Conservation (phyloP, 495 filamentous ascomycete species). For the Clavariopsis aquatica region DNA sequence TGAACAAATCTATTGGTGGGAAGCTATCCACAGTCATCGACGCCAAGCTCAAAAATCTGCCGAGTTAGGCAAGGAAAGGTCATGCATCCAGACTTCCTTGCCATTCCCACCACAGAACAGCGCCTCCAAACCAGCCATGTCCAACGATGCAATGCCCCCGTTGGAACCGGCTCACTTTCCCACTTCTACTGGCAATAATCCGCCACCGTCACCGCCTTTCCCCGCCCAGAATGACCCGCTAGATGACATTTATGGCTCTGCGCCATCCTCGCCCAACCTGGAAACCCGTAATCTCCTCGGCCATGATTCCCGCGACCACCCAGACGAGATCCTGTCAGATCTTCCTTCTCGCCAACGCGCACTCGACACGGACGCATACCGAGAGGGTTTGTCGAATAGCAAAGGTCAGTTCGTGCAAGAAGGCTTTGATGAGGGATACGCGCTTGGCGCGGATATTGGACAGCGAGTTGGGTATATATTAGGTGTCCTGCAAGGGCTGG, state of each 20-base stretch:
- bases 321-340: constrained; percentile 59
- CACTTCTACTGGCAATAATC: constrained; percentile 3
- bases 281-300: constrained; percentile 9
- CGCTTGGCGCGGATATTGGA: constrained; percentile 76
- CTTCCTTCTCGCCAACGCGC: constrained; percentile 70
- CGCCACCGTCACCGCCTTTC: constrained; percentile 23
- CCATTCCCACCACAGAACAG: neutral
- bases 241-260: constrained; percentile 46
- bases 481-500: constrained; percentile 70
- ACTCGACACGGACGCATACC: constrained; percentile 86
- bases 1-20: neutral
- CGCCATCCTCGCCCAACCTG: constrained; percentile 36
- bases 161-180: constrained; percentile 9
- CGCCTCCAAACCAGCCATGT: constrained; percentile 10
- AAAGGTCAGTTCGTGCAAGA: constrained; percentile 71
- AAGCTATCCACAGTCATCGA: neutral
- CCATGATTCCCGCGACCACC: neutral
- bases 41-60: neutral
- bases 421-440: constrained; percentile 88
- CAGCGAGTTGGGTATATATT: constrained; percentile 67
- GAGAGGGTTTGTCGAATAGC: constrained; percentile 74
- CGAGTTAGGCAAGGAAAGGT: neutral
- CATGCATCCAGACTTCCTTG: too few relatives aligned
- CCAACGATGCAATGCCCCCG: constrained; percentile 23
- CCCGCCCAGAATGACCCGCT: constrained; percentile 25